A percentile compares a stretch with the other conserved stretches of the same genome.
Conservation (phyloP, 2,329 filamentous ascomycete species). For the Davidsoniella virescens region DNA sequence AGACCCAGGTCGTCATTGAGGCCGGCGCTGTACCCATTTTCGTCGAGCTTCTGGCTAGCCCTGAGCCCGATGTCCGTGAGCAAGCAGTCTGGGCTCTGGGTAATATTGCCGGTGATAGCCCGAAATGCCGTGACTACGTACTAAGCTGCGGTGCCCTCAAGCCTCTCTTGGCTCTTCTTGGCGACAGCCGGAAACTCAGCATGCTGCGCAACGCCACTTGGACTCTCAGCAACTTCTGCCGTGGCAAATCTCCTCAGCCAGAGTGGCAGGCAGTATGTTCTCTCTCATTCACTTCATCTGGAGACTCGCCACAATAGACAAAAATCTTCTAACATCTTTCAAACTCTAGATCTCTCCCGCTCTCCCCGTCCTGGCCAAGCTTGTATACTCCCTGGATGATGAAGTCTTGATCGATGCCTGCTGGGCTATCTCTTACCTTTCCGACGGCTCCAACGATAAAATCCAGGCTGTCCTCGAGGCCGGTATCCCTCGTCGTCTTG, state of each 20-base stretch:
- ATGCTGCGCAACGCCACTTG: constrained; percentile 98
- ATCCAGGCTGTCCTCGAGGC: constrained; percentile 98
- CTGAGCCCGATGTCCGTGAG: constrained; percentile 92
- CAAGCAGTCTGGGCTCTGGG: constrained; percentile 97
- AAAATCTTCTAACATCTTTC: constrained; percentile 14
- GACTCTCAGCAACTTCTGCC: constrained; percentile 99
- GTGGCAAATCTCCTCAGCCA: constrained; percentile 96
- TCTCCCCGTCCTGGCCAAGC: constrained; percentile 85
- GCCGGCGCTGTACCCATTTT: constrained; percentile 97
- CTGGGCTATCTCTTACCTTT: constrained; percentile 98
- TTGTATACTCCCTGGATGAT: constrained; percentile 95
- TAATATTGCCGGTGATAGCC: constrained; percentile 98
- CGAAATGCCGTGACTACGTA: constrained; percentile 92
- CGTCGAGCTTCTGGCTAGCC: constrained; percentile 86
- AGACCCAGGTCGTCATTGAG: constrained; percentile 98
- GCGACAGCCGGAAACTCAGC: constrained; percentile 95
- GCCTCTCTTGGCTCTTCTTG: constrained; percentile 74
- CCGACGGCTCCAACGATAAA: constrained; percentile 96
- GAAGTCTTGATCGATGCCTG: constrained; percentile 97
- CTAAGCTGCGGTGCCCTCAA: constrained; percentile 79
- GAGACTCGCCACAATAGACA: neutral
- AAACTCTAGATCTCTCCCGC: constrained; percentile 68
- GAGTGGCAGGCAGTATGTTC: constrained; percentile 83
- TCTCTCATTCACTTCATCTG: neutral
- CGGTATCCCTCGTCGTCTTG: constrained; percentile 86